phyloP scores from a whole-genome alignment of 495 filamentous ascomycete species.

The Penicillium waksmanii region DNA sequence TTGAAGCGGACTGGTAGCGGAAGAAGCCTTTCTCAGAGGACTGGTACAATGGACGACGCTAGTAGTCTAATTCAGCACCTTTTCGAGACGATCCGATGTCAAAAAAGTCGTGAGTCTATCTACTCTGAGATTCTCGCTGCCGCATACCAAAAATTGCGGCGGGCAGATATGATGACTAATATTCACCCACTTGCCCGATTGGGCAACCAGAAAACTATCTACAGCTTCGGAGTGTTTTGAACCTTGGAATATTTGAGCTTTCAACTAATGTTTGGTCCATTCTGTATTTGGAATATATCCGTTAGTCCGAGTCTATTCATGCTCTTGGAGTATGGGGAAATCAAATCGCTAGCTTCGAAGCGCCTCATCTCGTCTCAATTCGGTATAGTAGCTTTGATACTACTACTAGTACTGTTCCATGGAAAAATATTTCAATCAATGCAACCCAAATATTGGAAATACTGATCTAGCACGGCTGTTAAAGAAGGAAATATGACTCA shows the following conservation, averaged over 20 bases:
- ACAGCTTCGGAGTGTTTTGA: neutral
- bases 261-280: neutral
- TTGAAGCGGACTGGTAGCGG: neutral
- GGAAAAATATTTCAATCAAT: no score
- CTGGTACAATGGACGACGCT: neutral
- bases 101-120: neutral
- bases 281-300: neutral
- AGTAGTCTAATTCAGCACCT: neutral
- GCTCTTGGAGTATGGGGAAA: no score
- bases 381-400: no score
- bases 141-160: conserved; percentile 22
- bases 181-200: neutral
- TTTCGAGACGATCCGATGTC: neutral
- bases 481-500: no score
- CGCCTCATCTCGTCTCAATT: no score
- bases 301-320: no score
- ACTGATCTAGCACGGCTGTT: no score
- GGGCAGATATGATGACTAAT: conserved; percentile 29
- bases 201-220: neutral
- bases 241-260: neutral
- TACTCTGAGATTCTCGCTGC: neutral
- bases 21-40: neutral
- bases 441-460: no score
- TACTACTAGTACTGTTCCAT: no score
- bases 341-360: no score